A percentile compares a stretch with the other conserved stretches of the same genome.
These are phyloP conservation scores for Aspergillus novofumigatus DNA, from an alignment of 2,329 filamentous ascomycete species.

Conservation along the genomic window DNA sequence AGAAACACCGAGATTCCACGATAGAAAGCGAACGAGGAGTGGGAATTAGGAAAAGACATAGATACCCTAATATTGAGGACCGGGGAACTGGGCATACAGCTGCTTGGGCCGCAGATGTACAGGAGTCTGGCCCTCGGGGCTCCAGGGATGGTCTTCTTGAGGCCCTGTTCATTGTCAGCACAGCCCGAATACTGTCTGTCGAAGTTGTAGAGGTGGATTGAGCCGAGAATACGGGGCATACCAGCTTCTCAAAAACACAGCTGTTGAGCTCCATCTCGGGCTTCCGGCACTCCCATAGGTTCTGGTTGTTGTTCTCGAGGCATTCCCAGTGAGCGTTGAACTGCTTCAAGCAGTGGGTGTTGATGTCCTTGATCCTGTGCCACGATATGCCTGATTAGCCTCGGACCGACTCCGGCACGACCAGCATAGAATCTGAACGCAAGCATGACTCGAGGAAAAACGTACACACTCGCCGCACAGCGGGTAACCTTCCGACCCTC, in stretches of 20 bases:
- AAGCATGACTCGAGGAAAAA: slow-evolving; percentile 25
- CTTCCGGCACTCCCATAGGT: slow-evolving; percentile 90
- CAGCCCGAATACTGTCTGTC: neutral
- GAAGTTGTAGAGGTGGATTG: neutral
- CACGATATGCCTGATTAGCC: slow-evolving; percentile 1
- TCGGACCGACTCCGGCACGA: neutral
- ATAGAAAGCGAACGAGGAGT: slow-evolving; percentile 21
- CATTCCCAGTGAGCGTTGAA: slow-evolving; percentile 95
- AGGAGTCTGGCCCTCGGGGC: slow-evolving; percentile 63
- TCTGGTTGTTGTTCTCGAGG: slow-evolving; percentile 95
- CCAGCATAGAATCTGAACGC: neutral
- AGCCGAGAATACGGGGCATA: slow-evolving; percentile 46
- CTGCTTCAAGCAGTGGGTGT: slow-evolving; percentile 85
- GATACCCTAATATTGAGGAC: slow-evolving; percentile 33
- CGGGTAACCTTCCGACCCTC: slow-evolving; percentile 94
- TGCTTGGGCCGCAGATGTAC: slow-evolving; percentile 65
- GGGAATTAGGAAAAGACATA: slow-evolving; percentile 17
- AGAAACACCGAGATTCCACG: slow-evolving; percentile 19
- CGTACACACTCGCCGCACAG: slow-evolving; percentile 93
- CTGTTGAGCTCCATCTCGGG: slow-evolving; percentile 86
- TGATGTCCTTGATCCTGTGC: slow-evolving; percentile 82
- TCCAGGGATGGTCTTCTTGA: slow-evolving; percentile 77
- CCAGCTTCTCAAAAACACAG: slow-evolving; percentile 94
- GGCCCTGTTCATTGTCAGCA: slow-evolving; percentile 51
- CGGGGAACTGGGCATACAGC: slow-evolving; percentile 40